Evolutionary conservation across 2,329 filamentous ascomycete species (phyloP).

Genomic region (Fusarium goolgardi): DNA sequence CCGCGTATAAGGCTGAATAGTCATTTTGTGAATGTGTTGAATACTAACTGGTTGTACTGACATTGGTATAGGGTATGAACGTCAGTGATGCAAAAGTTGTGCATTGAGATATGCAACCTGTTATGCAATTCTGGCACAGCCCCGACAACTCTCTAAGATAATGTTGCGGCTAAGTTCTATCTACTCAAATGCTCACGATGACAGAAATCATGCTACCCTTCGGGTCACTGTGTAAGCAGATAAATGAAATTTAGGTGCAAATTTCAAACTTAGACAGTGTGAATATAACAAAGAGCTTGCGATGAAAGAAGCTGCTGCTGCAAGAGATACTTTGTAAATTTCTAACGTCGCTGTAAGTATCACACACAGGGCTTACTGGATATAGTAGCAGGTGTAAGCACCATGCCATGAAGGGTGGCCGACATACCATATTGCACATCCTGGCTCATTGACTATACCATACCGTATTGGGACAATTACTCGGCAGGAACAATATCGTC

Average conservation of each 20-base stretch:
- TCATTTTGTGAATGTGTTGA: fast-evolving
- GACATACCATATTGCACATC: fast-evolving
- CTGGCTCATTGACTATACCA: not conserved
- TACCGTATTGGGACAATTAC: not conserved
- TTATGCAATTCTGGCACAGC: not conserved
- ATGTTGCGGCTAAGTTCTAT: not conserved
- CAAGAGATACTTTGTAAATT: fast-evolving
- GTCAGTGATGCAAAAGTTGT: not conserved
- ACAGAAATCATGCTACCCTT: not conserved
- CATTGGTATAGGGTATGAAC: not conserved
- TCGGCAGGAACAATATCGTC: not conserved
- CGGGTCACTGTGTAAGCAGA: too few relatives aligned
- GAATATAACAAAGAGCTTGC: fast-evolving
- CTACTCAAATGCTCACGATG: fast-evolving
- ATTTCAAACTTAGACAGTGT: too few relatives aligned
- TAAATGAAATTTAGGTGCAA: too few relatives aligned
- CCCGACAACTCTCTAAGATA: not conserved
- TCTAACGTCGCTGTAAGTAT: too few relatives aligned
- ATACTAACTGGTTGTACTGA: not conserved
- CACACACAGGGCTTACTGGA: too few relatives aligned
- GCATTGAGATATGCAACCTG: not conserved
- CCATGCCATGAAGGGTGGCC: too few relatives aligned
- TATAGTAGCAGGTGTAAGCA: too few relatives aligned
- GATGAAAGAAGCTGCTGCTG: too few relatives aligned
- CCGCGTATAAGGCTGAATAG: fast-evolving